A percentile compares a stretch with the other conserved stretches of the same genome.
Conservation (phyloP, 2,329 filamentous ascomycete genomes). For the Diaporthe sp. region DNA sequence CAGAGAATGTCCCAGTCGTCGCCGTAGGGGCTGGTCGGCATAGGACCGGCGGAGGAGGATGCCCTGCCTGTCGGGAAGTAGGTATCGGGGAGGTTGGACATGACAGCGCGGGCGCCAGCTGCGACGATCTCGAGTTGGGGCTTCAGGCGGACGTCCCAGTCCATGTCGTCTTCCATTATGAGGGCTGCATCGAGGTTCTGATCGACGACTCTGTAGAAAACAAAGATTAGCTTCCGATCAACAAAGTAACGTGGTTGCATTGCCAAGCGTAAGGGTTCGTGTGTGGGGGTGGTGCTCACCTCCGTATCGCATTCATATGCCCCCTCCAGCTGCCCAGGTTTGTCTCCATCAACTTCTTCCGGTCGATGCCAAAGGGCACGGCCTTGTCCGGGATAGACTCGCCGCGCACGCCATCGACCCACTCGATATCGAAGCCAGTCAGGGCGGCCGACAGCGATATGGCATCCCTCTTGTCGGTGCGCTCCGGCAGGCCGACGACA, state of each 20-base stretch:
- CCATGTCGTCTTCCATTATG: conserved; percentile 63
- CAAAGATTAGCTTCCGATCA: conserved; percentile 7
- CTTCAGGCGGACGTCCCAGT: conserved; percentile 62
- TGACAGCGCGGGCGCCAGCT: conserved; percentile 39
- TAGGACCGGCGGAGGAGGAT: conserved; percentile 1
- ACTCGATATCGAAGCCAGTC: conserved; percentile 60
- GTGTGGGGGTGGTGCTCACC: conserved; percentile 42
- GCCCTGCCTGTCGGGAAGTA: conserved; percentile 38
- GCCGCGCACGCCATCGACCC: conserved; percentile 60
- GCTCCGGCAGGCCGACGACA: conserved; percentile 64
- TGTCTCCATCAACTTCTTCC: conserved; percentile 50
- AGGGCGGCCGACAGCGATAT: conserved; percentile 62
- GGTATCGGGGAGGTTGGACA: conserved; percentile 35
- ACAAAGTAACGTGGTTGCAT: conserved; percentile 16
- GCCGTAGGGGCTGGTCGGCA: conserved; percentile 54
- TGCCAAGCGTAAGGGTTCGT: neutral
- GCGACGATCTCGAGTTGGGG: conserved; percentile 49
- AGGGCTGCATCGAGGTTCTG: conserved; percentile 55
- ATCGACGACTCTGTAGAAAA: conserved; percentile 52
- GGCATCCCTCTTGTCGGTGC: conserved; percentile 66
- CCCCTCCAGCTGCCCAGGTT: conserved; percentile 57
- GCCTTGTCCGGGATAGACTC: conserved; percentile 54
- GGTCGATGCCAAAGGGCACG: conserved; percentile 51
- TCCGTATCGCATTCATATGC: conserved; percentile 56
- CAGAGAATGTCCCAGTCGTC: conserved; percentile 67